These are phyloP conservation scores for Cytidiella melzeri DNA, from an alignment of 768 basidiomycete genomes.

Conservation along the genomic window DNA sequence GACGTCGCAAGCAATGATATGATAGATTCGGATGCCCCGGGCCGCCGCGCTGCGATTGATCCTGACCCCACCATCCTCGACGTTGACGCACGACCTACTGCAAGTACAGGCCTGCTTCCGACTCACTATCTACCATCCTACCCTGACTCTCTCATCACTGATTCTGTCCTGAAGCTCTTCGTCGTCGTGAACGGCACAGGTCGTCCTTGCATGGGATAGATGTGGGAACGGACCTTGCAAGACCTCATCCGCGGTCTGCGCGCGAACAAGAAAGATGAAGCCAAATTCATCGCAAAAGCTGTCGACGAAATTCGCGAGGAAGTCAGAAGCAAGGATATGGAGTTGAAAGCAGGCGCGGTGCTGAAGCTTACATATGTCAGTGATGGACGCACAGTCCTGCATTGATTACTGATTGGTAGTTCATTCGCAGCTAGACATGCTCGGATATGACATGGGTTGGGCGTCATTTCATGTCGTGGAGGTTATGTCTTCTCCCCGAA, in stretches of 20 bases:
- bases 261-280: constrained; percentile 91
- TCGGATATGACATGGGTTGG: constrained; percentile 92
- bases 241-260: constrained; percentile 94
- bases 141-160: too few relatives aligned
- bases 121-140: background rate
- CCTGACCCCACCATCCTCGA: too few relatives aligned
- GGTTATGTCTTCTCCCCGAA: constrained; percentile 91
- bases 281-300: constrained; percentile 86
- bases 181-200: too few relatives aligned
- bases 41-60: too few relatives aligned
- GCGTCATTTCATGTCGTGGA: constrained; percentile 97
- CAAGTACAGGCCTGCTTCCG: background rate
- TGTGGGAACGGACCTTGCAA: constrained; percentile 97
- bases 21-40: too few relatives aligned
- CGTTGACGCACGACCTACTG: background rate
- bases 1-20: too few relatives aligned
- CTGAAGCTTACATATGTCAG: constrained; percentile 95
- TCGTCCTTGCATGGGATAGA: constrained; percentile 24
- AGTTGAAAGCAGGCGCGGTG: constrained; percentile 90
- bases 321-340: constrained; percentile 92
- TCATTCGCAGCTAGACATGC: constrained; percentile 83
- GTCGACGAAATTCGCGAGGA: constrained; percentile 93
- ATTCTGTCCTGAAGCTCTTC: too few relatives aligned
- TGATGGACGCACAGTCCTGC: constrained; percentile 19
- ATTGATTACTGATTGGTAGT: constrained; percentile 7